Conservation (phyloP, 2,329 filamentous ascomycete genomes). For the Fusarium subtropicale region DNA sequence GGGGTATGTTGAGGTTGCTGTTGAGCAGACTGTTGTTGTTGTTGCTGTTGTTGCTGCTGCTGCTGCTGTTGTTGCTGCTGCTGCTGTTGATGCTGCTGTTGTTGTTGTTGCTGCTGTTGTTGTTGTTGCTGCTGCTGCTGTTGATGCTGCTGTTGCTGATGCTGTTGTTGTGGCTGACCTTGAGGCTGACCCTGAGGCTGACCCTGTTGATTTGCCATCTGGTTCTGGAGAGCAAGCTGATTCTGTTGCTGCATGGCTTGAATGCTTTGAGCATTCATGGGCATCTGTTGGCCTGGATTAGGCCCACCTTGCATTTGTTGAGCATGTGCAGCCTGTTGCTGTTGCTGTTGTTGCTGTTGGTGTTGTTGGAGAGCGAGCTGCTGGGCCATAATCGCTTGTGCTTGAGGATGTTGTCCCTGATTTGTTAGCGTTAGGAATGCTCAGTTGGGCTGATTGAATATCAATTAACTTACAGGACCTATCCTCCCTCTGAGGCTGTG, state of each 20-base stretch:
- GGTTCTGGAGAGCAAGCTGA: conserved; percentile 52
- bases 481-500: conserved; percentile 59
- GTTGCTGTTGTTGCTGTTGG: conserved; percentile 51
- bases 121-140: conserved; percentile 42
- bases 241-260: conserved; percentile 59
- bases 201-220: conserved; percentile 48
- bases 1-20: conserved; percentile 61
- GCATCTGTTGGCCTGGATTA: conserved; percentile 60
- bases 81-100: neutral
- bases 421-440: conserved; percentile 30
- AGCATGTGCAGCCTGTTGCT: conserved; percentile 53
- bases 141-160: neutral
- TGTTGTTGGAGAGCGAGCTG: conserved; percentile 56
- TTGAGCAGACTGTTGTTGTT: conserved; percentile 56
- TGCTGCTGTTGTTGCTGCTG: conserved; percentile 5
- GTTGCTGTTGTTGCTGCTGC: conserved; percentile 39
- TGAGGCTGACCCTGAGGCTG: conserved; percentile 47
- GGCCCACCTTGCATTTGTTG: conserved; percentile 57
- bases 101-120: conserved; percentile 50
- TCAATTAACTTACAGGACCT: conserved; percentile 55
- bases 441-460: neutral
- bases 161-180: conserved; percentile 47
- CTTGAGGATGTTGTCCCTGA: conserved; percentile 49
- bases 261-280: conserved; percentile 62
- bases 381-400: conserved; percentile 57